A percentile compares a stretch with the other conserved stretches of the same genome.
Conservation (phyloP, 1,284 basidiomycete species). For the Exobasidium cylindrosporum region DNA sequence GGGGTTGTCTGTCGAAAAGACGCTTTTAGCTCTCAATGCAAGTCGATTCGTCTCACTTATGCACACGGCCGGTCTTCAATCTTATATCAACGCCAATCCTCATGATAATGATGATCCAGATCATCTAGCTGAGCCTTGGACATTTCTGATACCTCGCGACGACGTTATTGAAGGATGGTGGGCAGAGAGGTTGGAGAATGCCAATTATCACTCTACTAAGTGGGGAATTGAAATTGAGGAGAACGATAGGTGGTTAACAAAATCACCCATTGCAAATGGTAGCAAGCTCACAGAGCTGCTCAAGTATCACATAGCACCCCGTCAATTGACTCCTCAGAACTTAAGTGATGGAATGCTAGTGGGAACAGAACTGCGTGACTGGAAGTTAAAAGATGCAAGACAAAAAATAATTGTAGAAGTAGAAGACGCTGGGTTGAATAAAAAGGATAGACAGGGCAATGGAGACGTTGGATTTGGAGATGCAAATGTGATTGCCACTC, state of each 20-base stretch:
- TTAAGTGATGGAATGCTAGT: constrained; percentile 34
- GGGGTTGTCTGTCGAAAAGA: constrained; percentile 85
- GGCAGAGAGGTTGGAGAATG: not conserved
- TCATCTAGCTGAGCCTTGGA: constrained; percentile 34
- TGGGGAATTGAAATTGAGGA: constrained; percentile 4
- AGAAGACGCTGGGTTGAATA: constrained; percentile 44
- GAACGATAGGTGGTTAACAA: not conserved
- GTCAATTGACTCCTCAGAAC: constrained; percentile 24
- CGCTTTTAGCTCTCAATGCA: constrained; percentile 81
- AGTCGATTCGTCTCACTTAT: constrained; percentile 87
- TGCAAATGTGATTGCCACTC: constrained; percentile 73
- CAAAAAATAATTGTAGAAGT: constrained; percentile 52
- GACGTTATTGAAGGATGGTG: constrained; percentile 65
- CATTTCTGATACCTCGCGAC: constrained; percentile 75
- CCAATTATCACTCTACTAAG: not conserved
- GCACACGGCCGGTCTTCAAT: constrained; percentile 62
- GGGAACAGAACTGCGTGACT: constrained; percentile 40
- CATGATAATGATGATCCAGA: constrained; percentile 19
- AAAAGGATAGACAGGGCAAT: constrained; percentile 18
- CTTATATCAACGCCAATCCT: constrained; percentile 56
- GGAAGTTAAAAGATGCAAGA: constrained; percentile 55
- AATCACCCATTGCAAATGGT: not conserved
- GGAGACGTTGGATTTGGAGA: constrained; percentile 73
- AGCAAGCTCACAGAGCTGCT: constrained; percentile 30
- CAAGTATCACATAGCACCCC: constrained; percentile 48